Evolutionary conservation across 345 rosid species (phyloP), one percentile per base, ranked within the genome.

Genomic region (Camelina hispida): DNA sequence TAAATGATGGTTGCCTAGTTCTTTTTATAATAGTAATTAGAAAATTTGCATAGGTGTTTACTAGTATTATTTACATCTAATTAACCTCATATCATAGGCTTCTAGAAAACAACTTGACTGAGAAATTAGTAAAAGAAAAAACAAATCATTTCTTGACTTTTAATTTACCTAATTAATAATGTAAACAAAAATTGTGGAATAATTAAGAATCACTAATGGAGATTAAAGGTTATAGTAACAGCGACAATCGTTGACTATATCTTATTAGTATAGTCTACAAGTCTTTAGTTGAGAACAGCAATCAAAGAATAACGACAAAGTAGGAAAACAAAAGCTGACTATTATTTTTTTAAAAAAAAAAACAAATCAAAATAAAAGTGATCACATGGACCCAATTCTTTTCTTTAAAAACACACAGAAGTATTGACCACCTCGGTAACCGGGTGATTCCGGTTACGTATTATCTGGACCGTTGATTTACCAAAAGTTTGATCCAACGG

Each of bases 381-480:
- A 74, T 66, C 77, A 73, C 71, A 73, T 55, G 77, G 64, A 32
- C 77, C 64, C 48, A 56, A 7, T 34, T 34, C 37, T 34, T 64
- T 55, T 62, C n/a, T 44, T 61, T 28, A 2, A 0, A 62, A 54
- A 64, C 18, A 64, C 18, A 42, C 47, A 43, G 5, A 73, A 30
- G 37, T 66, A 66, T 74, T 74, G 78, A 74, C 78, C 32, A 66
- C 71, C 42, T 74, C 50, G 66, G 42, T 74, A 46, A 66, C 78
- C 25, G 52, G 28, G 9, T 74, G 66, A 20, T 74, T 48, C 66
- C 66, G 42, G 72, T 66, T 44, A 62, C 52, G 22, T 64, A 42
- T 15, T 6, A 56, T 74, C 66, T 74, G 12, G 1, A 57, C 66
- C 78, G 72, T 66, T 66, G 60, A 64, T 47, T 47, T 22, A 34